A percentile compares a stretch with the other conserved stretches of the same genome.
These are phyloP conservation scores for Bacidia rubella DNA, from an alignment of 495 filamentous ascomycete genomes.

Conservation along the genomic window DNA sequence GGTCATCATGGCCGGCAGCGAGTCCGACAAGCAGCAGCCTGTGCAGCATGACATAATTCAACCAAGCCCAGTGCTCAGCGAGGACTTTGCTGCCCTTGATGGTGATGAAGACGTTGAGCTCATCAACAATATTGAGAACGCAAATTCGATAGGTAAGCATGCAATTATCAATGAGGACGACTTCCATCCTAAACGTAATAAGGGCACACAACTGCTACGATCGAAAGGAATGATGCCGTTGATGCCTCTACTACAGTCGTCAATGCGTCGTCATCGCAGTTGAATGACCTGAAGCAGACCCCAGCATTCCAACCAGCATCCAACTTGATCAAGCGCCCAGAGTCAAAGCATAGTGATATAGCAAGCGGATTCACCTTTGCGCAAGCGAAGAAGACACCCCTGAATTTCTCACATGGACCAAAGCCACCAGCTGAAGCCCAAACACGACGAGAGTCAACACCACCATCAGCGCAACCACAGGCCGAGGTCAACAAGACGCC, in stretches of 20 bases:
- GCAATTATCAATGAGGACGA: no score
- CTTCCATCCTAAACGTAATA: background rate
- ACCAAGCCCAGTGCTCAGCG: background rate
- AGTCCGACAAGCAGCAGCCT: background rate
- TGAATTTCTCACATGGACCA: background rate
- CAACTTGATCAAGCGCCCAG: background rate
- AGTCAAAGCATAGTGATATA: background rate
- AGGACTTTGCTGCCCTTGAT: background rate
- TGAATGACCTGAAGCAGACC: no score
- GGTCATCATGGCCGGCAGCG: background rate
- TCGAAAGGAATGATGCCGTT: background rate
- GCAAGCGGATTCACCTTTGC: conserved; percentile 1
- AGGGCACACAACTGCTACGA: background rate
- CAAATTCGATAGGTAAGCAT: background rate
- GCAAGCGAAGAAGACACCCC: background rate
- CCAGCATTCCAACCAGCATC: no score
- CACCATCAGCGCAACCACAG: conserved; percentile 1
- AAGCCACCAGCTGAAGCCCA: background rate
- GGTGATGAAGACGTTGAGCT: background rate
- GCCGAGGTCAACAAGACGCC: background rate
- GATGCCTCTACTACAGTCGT: no score
- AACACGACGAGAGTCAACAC: background rate
- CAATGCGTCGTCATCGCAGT: no score
- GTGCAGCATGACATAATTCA: background rate
- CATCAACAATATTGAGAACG: background rate